These are phyloP conservation scores for Melanomma pulvis-pyrius DNA, from an alignment of 495 filamentous ascomycete genomes.

Conservation along the genomic window DNA sequence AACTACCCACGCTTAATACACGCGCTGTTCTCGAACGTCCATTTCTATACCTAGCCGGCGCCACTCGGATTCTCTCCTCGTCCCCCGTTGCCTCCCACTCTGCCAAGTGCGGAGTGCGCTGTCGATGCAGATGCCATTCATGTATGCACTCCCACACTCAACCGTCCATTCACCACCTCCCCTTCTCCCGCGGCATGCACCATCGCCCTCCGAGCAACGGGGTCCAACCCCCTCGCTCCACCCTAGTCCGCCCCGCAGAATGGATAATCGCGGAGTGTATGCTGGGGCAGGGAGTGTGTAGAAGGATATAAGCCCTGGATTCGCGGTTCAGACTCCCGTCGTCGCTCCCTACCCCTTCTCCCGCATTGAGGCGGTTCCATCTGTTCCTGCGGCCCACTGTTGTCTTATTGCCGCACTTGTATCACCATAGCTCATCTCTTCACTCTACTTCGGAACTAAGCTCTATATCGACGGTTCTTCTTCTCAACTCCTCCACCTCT, in stretches of 20 bases:
- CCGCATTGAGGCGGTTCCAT: neutral
- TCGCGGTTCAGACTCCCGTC: neutral
- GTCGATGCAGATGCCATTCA: neutral
- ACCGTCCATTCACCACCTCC: neutral
- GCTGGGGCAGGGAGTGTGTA: no score
- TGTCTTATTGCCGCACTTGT: neutral
- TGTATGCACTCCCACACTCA: conserved; percentile 9
- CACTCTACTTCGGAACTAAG: no score
- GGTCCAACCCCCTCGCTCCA: neutral
- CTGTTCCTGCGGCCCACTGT: neutral
- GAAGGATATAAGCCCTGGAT: conserved; percentile 25
- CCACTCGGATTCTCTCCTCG: conserved; percentile 22
- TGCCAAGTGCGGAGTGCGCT: conserved; percentile 25
- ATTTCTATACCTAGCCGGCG: neutral
- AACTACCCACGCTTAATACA: neutral
- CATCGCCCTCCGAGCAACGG: conserved; percentile 7
- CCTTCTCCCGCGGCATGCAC: neutral
- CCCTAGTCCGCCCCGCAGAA: neutral
- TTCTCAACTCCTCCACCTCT: no score
- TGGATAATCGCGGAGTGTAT: conserved; percentile 1
- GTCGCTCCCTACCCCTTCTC: neutral
- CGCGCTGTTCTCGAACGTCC: neutral
- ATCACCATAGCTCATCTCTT: neutral
- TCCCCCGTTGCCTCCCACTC: conserved; percentile 3
- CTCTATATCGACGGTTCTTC: no score